A percentile compares a stretch with the other conserved stretches of the same genome.
Evolutionary conservation across 768 basidiomycete genomes (phyloP).

Genomic region (Phylloporus arenicola): DNA sequence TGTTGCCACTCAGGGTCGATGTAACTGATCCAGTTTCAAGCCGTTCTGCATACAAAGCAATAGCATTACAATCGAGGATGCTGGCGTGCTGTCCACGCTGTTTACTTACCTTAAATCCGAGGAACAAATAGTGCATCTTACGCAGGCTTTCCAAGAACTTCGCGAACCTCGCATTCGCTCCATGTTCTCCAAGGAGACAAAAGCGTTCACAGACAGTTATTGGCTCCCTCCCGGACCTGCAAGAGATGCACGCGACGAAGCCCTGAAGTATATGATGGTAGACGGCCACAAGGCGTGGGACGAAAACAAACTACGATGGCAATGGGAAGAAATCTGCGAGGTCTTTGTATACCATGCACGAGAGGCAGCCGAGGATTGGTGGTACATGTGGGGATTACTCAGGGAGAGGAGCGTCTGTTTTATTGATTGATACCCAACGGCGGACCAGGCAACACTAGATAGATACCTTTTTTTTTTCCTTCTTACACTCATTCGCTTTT

Average conservation of each 20-base stretch:
- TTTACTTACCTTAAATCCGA: conserved; percentile 42
- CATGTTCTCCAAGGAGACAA: conserved; percentile 41
- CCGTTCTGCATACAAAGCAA: conserved; percentile 41
- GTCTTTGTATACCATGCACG: conserved; percentile 51
- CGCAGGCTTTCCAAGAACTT: conserved; percentile 57
- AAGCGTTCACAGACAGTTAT: conserved; percentile 37
- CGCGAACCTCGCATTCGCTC: conserved; percentile 44
- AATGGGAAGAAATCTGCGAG: conserved; percentile 53
- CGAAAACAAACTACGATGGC: conserved; percentile 41
- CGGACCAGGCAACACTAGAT: conserved; percentile 5
- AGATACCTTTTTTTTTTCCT: conserved; percentile 3
- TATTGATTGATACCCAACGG: conserved; percentile 7
- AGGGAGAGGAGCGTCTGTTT: conserved; percentile 34
- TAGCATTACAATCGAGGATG: conserved; percentile 33
- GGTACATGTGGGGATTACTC: conserved; percentile 53
- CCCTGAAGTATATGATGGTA: conserved; percentile 19
- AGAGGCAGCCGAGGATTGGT: conserved; percentile 63
- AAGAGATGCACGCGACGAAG: conserved; percentile 42
- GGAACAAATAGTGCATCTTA: conserved; percentile 46
- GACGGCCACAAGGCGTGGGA: conserved; percentile 40
- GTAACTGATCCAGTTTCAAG: conserved; percentile 27
- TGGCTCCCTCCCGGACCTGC: conserved; percentile 42
- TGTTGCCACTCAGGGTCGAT: not conserved
- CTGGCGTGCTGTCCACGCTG: conserved; percentile 29
- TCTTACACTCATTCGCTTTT: not conserved